Base-by-base conservation (phyloP, 2,329 filamentous ascomycete species). In the Fonsecaea multimorphosa region DNA sequence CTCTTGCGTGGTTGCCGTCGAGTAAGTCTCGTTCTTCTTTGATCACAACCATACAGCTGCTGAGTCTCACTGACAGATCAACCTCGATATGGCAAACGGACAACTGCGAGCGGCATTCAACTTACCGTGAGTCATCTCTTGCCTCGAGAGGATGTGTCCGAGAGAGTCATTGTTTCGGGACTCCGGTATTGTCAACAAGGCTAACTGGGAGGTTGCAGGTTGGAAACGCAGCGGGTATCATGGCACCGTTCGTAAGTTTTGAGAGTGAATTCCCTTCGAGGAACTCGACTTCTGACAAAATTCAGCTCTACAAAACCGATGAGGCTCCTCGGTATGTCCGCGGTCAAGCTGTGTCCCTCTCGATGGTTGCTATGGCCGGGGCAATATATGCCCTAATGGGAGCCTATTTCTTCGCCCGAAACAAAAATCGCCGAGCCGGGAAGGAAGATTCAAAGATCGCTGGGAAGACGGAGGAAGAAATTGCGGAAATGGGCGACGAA, bases 61-160 rank as follows among this genome's bases (percentile, higher is more conserved):
- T 2, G 84, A 86, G 3, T 84, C 89, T 85, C 89, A 0, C 87
- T 8, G 16, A 16, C 85, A 19, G 93, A 92, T 66, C 84, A 85
- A 16, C 91, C 91, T 1, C 82, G 91, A 7, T 93, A 92, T 70
- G 90, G 90, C 9, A 93, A 93, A 76, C 82, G 91, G 34, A 90
- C 90, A 0, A 90, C 89, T 0, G 89, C 88, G 0, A 91, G 86
- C 1, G 90, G 89, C 0, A 53, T 66, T 31, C 64, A 66, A 27
- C 32, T 65, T 16, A 61, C 63, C 3, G 31, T 58, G 4, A 44
- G 56, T 34, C n/a, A 31, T 12, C 6, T n/a, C 24, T 19, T 31
- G 3, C 24, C 16, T 31, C 36, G n/a, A 11, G 14, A 46, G 32
- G 27, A 29, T 16, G n/a, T 44, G 9, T n/a, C n/a, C 12, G 19